Base-by-base conservation (phyloP, 257 asterid species). In the Prunella vulgaris region DNA sequence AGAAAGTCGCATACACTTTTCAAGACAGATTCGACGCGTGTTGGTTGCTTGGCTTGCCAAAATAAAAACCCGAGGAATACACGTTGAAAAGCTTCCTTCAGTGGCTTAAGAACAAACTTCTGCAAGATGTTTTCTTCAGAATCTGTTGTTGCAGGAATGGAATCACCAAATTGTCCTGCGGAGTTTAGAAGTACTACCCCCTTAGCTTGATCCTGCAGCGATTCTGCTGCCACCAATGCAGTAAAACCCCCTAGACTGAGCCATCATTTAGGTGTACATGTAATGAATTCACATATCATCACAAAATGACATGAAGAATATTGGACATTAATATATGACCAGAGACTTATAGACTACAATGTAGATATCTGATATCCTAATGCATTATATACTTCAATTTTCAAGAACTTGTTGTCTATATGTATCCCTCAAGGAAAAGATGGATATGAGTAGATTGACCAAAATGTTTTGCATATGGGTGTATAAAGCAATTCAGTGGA, bases 21-120 rank as follows among this genome's bases (percentile, higher is more conserved):
- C 84, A 90, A 70, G 78, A 93, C 95, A 37, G 97, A 93, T 73
- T 90, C 85, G 6, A 93, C 35, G 27, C 96, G 95, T 64, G 96
- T 80, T 60, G 97, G 98, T 78, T 87, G 94, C 85, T 88, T 93
- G 80, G 97, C 95, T 82, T 93, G 98, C 97, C 98, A 93, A 81
- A 93, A 93, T 67, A 93, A 73, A 60, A 90, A 72, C 18, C 96
- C 95, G 20, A 93, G 98, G 62, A 78, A 66, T 5, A 81, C 81
- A 32, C 98, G 98, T 82, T 93, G 97, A 66, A 93, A 87, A 65
- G 61, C 70, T 42, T 88, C 90, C 77, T 90, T 93, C 49, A 93
- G 63, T 21, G 98, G 98, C 74, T 90, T 87, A 60, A 88, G 7
- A 12, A 93, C 28, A 33, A 58, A 77, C 75, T 80, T 87, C 60